Evolutionary conservation across 2,329 filamentous ascomycete genomes (phyloP), one percentile per base, ranked within the genome.

Genomic region (Triangularia setosa): DNA sequence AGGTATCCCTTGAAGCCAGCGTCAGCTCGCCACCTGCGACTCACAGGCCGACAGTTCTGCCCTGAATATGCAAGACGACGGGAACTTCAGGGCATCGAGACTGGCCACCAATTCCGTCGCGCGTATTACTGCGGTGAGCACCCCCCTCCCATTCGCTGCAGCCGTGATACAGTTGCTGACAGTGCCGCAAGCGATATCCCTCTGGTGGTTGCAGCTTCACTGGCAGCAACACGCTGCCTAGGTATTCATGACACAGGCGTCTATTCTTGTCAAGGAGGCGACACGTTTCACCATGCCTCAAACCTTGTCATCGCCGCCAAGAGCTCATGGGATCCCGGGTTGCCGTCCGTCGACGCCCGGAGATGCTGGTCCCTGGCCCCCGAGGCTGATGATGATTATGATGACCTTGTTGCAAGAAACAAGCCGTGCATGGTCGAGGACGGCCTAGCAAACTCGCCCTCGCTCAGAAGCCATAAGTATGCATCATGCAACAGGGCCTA

Each of bases 401-500:
- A 55, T 28, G 25, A 12, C 52, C 52, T 14, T 5, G 35, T 25
- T 58, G 57, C 44, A 44, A 58, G 57, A 35, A 35, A 48, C 40
- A 35, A 5, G 27, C 27, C 27, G 30, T 33, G 11, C 7, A 33
- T 12, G 30, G 30, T 12, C 30, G 5, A 12, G 27, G 16, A 44
- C 16, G n/a, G 35, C 35, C 35, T 44, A 11, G n/a, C 35, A 44
- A 44, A 4, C 16, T 18, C 35, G 35, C 35, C n/a, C 40, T 48
- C n/a, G 12, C 40, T 16, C 40, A 48, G 40, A 8, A 48, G 58
- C 48, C 40, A 44, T n/a, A n/a, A n/a, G n/a, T 60, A 44, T 60
- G 60, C 63, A 64, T 61, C 65, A 66, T 61, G 35, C 66, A 55
- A 58, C 44, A 33, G 61, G 54, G 57, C 61, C 64, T 68, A 68